Evolutionary conservation across 768 basidiomycete genomes (phyloP), one percentile per base, ranked within the genome.

Genomic region (Macrolepiota dolichaula): DNA sequence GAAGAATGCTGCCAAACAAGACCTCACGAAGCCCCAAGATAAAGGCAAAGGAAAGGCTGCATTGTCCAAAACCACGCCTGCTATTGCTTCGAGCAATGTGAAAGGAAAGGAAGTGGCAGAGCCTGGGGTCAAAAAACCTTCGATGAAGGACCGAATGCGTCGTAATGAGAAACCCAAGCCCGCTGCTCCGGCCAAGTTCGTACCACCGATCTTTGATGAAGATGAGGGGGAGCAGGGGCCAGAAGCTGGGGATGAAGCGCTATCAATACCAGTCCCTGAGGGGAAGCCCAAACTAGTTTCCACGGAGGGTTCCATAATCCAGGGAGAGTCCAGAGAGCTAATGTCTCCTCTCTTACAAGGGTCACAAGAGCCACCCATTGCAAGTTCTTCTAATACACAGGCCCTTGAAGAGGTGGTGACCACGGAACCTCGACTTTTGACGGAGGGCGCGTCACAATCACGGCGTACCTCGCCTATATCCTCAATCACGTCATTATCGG

Each of bases 61-160:
- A 6, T 32, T 25, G 13, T 29, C 50, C 19, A 46, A 53, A 15
- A 24, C 29, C 1, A 37, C 27, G 17, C 11, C 6, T 25, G 56
- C 35, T 37, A 13, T 11, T 19, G 46, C 27, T 42, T 44, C 57
- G 64, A 70, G 36, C 40, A 75, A 74, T 59, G 24, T 64, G 44
- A 74, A 74, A 47, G 52, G 61, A 73, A 65, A 78, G 74, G 71
- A 66, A 69, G 37, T 75, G 70, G 64, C 76, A 74, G 77, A 71
- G 72, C 25, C 67, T 68, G 17, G 68, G 71, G 60, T 69, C 55
- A 50, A 70, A 70, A 61, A 54, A 25, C 22, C 29, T 40, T 47
- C 59, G 53, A 42, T 59, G 4, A 71, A 74, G 61, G 68, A 69
- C 24, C 66, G 53, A 22, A 61, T 55, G 59, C 53, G 52, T 13